Conservation (phyloP, 2,329 filamentous ascomycete genomes). For the Cercospora sp. region DNA sequence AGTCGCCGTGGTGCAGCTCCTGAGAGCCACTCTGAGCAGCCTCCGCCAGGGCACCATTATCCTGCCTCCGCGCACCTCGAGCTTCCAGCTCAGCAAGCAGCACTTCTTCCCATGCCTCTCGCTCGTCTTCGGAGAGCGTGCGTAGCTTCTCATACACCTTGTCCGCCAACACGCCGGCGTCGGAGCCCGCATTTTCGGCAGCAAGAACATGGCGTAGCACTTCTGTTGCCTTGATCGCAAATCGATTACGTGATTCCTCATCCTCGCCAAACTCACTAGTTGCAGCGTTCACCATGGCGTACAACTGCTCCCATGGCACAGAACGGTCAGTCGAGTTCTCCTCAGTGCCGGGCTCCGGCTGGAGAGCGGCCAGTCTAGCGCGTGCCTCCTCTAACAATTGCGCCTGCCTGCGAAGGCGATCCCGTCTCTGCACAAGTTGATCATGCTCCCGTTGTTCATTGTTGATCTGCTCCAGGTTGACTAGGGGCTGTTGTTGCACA, state of each 20-base stretch:
- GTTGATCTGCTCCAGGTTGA: conserved; percentile 56
- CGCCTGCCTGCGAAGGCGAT: conserved; percentile 31
- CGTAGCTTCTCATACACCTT: conserved; percentile 31
- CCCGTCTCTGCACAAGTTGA: conserved; percentile 34
- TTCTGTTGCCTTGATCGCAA: conserved; percentile 18
- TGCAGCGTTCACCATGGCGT: conserved; percentile 32
- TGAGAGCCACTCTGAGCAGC: neutral
- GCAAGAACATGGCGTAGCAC: conserved; percentile 30
- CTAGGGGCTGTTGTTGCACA: conserved; percentile 92
- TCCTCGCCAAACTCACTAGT: conserved; percentile 28
- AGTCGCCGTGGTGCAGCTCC: neutral
- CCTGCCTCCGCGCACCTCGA: conserved; percentile 11
- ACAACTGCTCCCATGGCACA: conserved; percentile 30
- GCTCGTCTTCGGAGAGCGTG: conserved; percentile 25
- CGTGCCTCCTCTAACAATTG: conserved; percentile 35
- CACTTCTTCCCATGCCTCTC: conserved; percentile 33
- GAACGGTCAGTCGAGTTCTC: conserved; percentile 19
- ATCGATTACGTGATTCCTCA: conserved; percentile 17
- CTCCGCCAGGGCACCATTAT: neutral
- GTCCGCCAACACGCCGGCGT: conserved; percentile 28
- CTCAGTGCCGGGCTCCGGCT: conserved; percentile 24
- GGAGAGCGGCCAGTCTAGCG: conserved; percentile 30
- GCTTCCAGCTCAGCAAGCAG: conserved; percentile 22
- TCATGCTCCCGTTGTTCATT: conserved; percentile 34
- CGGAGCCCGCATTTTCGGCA: conserved; percentile 22